phyloP scores from a whole-genome alignment of 176 grass and related monocot species.

The Zoysia japonica region DNA sequence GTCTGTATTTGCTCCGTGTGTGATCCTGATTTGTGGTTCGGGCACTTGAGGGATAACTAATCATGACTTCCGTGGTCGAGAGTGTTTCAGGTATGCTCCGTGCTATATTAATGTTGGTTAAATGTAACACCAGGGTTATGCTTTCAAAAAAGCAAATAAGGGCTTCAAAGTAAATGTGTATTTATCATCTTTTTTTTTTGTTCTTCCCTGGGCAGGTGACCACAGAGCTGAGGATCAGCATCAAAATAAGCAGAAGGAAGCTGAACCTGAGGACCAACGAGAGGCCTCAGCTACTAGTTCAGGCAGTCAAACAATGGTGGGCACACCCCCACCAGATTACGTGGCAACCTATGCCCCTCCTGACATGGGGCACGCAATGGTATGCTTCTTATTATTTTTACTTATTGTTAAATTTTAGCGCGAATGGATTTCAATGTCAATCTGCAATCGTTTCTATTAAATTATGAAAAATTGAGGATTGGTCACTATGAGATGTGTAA shows the following conservation, averaged over 20 bases:
- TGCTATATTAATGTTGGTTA: background rate
- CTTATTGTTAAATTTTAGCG: background rate
- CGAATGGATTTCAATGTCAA: conserved; percentile 1
- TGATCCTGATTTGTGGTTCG: conserved; percentile 6
- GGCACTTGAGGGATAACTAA: background rate
- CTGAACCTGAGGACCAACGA: conserved; percentile 40
- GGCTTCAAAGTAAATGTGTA: background rate
- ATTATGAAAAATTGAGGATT: conserved; percentile 2
- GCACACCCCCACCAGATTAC: conserved; percentile 51
- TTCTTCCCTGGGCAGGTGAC: conserved; percentile 27
- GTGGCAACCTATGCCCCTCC: conserved; percentile 46
- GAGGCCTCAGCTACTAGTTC: conserved; percentile 41
- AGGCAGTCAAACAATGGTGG: conserved; percentile 49
- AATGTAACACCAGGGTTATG: background rate
- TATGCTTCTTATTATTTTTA: conserved; percentile 19
- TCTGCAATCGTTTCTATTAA: conserved; percentile 14
- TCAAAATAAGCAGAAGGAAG: conserved; percentile 38
- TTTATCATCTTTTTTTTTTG: background rate
- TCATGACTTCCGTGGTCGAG: conserved; percentile 49
- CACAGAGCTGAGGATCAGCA: conserved; percentile 40
- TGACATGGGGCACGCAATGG: conserved; percentile 52
- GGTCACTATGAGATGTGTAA: conserved; percentile 9
- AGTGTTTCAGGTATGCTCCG: conserved; percentile 44
- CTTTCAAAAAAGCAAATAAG: conserved; percentile 3
- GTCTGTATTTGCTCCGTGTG: background rate